Evolutionary conservation across 192 early-diverging fungal genomes (phyloP).

Genomic region (Anaeromyces robustus): DNA sequence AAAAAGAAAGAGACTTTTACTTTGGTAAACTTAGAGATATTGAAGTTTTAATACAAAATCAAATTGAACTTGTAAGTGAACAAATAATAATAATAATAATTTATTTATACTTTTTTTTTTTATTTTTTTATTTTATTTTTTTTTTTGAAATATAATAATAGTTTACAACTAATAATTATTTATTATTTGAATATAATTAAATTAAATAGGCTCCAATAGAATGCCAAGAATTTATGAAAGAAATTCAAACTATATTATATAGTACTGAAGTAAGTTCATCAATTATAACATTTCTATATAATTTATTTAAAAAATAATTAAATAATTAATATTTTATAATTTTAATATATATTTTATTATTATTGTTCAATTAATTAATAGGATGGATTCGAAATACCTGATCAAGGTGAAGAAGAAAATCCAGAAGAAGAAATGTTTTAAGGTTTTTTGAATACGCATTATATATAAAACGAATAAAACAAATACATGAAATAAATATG

Average conservation of each 20-base stretch:
- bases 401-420: slow-evolving; percentile 20
- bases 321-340: too few relatives aligned
- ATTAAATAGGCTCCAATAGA: slow-evolving; percentile 7
- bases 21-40: slow-evolving; percentile 87
- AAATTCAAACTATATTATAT: slow-evolving; percentile 82
- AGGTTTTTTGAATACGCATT: slow-evolving; percentile 4
- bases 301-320: too few relatives aligned
- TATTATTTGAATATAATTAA: too few relatives aligned
- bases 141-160: too few relatives aligned
- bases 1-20: slow-evolving; percentile 97
- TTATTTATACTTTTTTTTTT: too few relatives aligned
- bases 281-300: too few relatives aligned
- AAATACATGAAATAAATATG: too few relatives aligned
- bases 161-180: too few relatives aligned
- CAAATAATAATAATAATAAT: too few relatives aligned
- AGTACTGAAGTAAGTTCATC: slow-evolving; percentile 60
- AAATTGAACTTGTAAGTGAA: slow-evolving; percentile 31
- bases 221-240: slow-evolving; percentile 41
- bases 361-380: slow-evolving; percentile 23
- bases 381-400: slow-evolving; percentile 72
- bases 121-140: too few relatives aligned
- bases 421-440: slow-evolving; percentile 52
- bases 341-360: too few relatives aligned
- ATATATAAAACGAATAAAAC: too few relatives aligned
- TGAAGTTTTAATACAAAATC: slow-evolving; percentile 76